phyloP scores from a whole-genome alignment of 2,329 filamentous ascomycete genomes.

The Fusarium sp. region DNA sequence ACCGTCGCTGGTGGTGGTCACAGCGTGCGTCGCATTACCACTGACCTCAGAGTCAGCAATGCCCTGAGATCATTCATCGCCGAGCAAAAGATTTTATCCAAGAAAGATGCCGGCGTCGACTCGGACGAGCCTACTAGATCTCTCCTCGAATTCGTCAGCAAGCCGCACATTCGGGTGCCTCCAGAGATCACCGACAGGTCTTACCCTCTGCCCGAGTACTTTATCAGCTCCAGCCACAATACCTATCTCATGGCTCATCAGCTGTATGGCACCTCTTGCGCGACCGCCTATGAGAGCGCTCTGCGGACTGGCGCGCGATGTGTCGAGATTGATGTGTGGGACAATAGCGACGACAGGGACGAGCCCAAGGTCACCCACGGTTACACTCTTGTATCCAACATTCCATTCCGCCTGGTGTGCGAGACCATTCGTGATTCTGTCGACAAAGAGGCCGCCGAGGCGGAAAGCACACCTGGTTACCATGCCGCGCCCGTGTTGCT shows the following conservation, averaged over 20 bases:
- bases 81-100: conserved; percentile 62
- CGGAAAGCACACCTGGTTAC: conserved; percentile 50
- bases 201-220: conserved; percentile 75
- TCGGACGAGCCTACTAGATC: conserved; percentile 54
- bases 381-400: conserved; percentile 74
- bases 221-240: conserved; percentile 79
- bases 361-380: conserved; percentile 79
- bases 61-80: conserved; percentile 68
- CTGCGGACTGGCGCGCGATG: conserved; percentile 73
- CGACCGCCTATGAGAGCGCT: conserved; percentile 72
- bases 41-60: conserved; percentile 68
- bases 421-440: conserved; percentile 72
- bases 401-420: conserved; percentile 73
- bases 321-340: conserved; percentile 81
- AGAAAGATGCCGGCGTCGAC: conserved; percentile 60
- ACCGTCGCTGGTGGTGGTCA: conserved; percentile 72
- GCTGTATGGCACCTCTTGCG: conserved; percentile 72
- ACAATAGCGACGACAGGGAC: conserved; percentile 67
- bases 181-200: conserved; percentile 65
- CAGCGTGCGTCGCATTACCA: conserved; percentile 60
- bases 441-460: conserved; percentile 65
- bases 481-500: conserved; percentile 69
- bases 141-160: conserved; percentile 64
- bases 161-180: conserved; percentile 69
- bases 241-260: conserved; percentile 79